Evolutionary conservation across 1,284 basidiomycete genomes (phyloP).

Genomic region (Erythrobasidium hasegawianum): DNA sequence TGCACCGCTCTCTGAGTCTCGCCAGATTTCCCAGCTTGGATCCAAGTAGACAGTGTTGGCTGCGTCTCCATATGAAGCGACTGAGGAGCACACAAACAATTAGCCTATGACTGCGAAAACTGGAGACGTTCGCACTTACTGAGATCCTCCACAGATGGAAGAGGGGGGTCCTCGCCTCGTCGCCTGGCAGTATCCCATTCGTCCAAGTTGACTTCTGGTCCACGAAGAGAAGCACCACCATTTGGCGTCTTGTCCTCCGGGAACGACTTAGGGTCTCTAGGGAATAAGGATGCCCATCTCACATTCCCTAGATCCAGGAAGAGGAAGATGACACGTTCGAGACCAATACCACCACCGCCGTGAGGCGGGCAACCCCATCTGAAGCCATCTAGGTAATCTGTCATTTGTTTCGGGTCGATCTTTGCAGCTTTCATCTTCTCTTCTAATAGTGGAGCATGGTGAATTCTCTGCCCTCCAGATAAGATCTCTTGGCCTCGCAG

Average conservation of each 20-base stretch:
- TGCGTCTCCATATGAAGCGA: constrained; percentile 58
- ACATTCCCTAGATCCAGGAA: constrained; percentile 88
- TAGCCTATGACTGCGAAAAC: too few species aligned
- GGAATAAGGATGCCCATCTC: constrained; percentile 87
- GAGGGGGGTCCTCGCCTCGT: constrained; percentile 22
- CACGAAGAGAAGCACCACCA: constrained; percentile 24
- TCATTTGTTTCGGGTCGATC: constrained; percentile 51
- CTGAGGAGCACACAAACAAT: too few species aligned
- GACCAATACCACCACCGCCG: constrained; percentile 59
- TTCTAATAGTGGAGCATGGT: constrained; percentile 77
- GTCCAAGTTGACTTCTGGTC: constrained; percentile 29
- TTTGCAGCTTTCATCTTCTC: constrained; percentile 42
- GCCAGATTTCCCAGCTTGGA: constrained; percentile 58
- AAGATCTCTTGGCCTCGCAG: constrained; percentile 99
- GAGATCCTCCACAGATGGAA: constrained; percentile 32
- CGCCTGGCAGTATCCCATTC: constrained; percentile 25
- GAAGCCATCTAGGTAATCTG: constrained; percentile 87
- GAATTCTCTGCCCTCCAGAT: constrained; percentile 87
- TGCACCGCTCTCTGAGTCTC: constrained; percentile 54
- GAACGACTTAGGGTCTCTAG: constrained; percentile 55
- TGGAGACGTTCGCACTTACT: constrained; percentile 41
- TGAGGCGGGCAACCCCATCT: constrained; percentile 84
- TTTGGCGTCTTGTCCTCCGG: constrained; percentile 29
- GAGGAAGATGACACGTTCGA: constrained; percentile 82
- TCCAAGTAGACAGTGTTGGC: constrained; percentile 59